Base-by-base conservation (phyloP, 2,329 filamentous ascomycete genomes). In the Hymenoscyphus albidus region DNA sequence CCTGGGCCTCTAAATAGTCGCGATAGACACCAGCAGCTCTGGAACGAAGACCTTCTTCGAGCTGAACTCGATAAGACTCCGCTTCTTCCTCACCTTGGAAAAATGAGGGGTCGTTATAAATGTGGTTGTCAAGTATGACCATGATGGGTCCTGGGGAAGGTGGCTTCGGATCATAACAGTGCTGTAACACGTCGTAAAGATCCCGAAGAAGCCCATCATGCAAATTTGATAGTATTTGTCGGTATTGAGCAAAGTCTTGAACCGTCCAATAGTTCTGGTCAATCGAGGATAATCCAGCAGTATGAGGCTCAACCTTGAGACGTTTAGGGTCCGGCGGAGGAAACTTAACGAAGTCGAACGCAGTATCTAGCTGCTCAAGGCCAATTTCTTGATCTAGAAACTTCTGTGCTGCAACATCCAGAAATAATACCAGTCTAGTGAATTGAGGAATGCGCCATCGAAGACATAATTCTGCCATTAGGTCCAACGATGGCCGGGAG, bases 401-500 rank as follows among this genome's bases (percentile, higher is more conserved):
- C 76, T 95, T 95, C 72, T 93, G 89, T 27, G 89, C 85, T 6
- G 92, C 85, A 63, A 96, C 90, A 78, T 98, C 95, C 42, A 98
- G 79, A 71, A 97, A 88, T 5, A 94, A 78, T 5, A 96, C 87
- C 61, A 92, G 82, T 56, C 93, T 86, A 3, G 92, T 92, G 73
- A 88, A 92, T 69, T 89, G 88, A 1, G 94, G 93, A 67, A 99
- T 84, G 59, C 95, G 88, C 95, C 95, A 99, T 72, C 93, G 87
- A 67, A 92, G 80, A 65, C 89, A 91, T 64, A 97, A 83, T 76
- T 98, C 94, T 66, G 89, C 90, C 67, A 99, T 78, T 57, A 99
- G 80, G 63, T 97, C 93, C 59, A 87, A 84, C 1, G 92, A 95
- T 67, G 90, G 86, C 71, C 89, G 91, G 0, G 92, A 95, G n/a